Evolutionary conservation across 163 green algal species (phyloP).

Genomic region (Chlamydomonas reinhardtii): DNA sequence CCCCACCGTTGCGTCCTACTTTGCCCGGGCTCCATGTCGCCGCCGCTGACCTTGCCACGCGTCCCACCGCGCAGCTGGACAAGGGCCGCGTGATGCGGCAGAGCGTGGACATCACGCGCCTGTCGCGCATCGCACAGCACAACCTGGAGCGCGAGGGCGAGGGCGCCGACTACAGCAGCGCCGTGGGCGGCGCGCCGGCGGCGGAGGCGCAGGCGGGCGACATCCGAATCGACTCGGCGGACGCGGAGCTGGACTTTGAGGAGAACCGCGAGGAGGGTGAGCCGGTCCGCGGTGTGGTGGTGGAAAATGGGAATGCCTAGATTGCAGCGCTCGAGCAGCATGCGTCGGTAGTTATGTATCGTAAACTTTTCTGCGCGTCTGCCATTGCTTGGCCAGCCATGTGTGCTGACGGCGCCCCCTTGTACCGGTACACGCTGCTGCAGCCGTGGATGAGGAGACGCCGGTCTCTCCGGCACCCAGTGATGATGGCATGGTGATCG

Average conservation of each 20-base stretch:
- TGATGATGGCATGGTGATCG: conserved; percentile 62
- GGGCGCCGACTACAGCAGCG: conserved; percentile 67
- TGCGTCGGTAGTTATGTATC: too few relatives aligned
- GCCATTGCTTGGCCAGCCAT: background rate
- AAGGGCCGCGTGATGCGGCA: conserved; percentile 59
- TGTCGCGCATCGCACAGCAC: conserved; percentile 81
- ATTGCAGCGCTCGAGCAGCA: too few relatives aligned
- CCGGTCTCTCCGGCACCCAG: conserved; percentile 47
- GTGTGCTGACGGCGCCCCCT: too few relatives aligned
- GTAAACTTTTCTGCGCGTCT: too few relatives aligned
- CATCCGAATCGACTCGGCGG: conserved; percentile 82
- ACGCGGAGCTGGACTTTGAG: conserved; percentile 92
- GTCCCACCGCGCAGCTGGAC: conserved; percentile 14
- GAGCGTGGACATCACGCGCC: conserved; percentile 79
- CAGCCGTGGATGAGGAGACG: conserved; percentile 56
- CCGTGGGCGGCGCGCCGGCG: conserved; percentile 45
- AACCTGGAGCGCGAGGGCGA: conserved; percentile 84
- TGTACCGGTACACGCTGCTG: too few relatives aligned
- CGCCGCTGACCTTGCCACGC: too few relatives aligned
- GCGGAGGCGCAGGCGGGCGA: conserved; percentile 67
- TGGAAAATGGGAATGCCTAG: too few relatives aligned
- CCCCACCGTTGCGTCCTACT: too few relatives aligned
- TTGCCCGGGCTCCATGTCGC: too few relatives aligned
- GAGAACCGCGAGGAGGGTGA: conserved; percentile 68
- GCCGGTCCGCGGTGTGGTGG: background rate